Evolutionary conservation across 1,284 basidiomycete genomes (phyloP).

Genomic region (Sporisorium graminicola): DNA sequence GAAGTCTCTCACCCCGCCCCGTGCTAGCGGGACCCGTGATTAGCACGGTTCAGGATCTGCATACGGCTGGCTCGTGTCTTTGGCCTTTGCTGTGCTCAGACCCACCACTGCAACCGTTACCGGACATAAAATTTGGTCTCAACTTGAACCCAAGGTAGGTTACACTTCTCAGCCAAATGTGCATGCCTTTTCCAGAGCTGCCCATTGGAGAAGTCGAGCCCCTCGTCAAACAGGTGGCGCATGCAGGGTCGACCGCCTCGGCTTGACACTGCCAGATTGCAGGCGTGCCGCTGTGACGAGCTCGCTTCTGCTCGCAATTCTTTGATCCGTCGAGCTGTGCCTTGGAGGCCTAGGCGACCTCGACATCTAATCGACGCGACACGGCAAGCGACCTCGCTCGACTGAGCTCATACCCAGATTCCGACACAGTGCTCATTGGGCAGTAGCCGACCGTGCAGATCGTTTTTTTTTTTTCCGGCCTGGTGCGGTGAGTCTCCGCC

Average conservation of each 20-base stretch:
- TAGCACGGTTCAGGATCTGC: not conserved
- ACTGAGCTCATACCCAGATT: not conserved
- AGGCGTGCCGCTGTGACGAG: too few relatives aligned
- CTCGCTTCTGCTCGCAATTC: not conserved
- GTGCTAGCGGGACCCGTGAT: not conserved
- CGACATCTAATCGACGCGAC: constrained; percentile 1
- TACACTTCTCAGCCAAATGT: too few relatives aligned
- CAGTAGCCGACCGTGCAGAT: not conserved
- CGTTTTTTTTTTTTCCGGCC: not conserved
- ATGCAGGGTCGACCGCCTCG: not conserved
- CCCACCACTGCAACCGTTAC: too few relatives aligned
- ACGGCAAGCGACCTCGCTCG: not conserved
- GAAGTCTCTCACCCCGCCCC: not conserved
- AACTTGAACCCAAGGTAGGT: too few relatives aligned
- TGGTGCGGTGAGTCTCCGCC: constrained; percentile 1
- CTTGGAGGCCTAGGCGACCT: not conserved
- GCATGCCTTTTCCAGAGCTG: too few relatives aligned
- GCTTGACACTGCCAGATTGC: too few relatives aligned
- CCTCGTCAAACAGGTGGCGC: not conserved
- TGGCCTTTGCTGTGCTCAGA: too few relatives aligned
- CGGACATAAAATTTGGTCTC: too few relatives aligned
- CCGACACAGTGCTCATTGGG: too few relatives aligned
- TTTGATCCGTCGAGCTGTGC: not conserved
- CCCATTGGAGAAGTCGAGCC: not conserved
- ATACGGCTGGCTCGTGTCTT: constrained; percentile 3